phyloP scores from a whole-genome alignment of 1,139 yeast species.

The Lodderomyces oxycetoniae region DNA sequence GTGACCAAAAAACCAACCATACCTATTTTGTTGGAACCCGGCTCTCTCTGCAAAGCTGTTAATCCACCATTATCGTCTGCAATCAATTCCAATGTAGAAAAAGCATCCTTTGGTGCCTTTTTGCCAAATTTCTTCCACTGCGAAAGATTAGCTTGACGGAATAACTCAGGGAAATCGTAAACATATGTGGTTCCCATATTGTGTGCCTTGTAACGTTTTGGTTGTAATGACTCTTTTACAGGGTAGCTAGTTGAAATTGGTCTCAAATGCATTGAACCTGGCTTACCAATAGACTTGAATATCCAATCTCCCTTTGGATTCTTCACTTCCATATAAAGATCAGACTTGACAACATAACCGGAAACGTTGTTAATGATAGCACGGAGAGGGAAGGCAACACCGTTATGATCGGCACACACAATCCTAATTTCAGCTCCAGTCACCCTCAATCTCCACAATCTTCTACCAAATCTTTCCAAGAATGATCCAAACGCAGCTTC shows the following conservation, averaged over 20 bases:
- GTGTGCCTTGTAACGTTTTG: slow-evolving; percentile 97
- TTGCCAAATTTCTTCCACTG: slow-evolving; percentile 74
- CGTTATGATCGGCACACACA: slow-evolving; percentile 85
- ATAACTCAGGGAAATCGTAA: slow-evolving; percentile 97
- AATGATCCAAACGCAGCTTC: slow-evolving; percentile 97
- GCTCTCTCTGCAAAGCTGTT: slow-evolving; percentile 88
- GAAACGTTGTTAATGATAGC: slow-evolving; percentile 94
- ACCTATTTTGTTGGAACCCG: slow-evolving; percentile 93
- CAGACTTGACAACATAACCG: slow-evolving; percentile 95
- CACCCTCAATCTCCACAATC: slow-evolving; percentile 93
- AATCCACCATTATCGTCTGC: slow-evolving; percentile 78
- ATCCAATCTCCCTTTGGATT: slow-evolving; percentile 94
- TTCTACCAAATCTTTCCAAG: slow-evolving; percentile 94
- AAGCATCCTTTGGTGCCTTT: slow-evolving; percentile 73
- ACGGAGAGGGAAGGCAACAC: slow-evolving; percentile 89
- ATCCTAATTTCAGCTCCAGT: slow-evolving; percentile 97
- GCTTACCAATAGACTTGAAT: slow-evolving; percentile 87
- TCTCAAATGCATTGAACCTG: slow-evolving; percentile 96
- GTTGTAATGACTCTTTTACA: slow-evolving; percentile 96
- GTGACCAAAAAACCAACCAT: slow-evolving; percentile 94
- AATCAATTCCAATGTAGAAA: slow-evolving; percentile 76
- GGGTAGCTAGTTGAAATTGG: slow-evolving; percentile 95
- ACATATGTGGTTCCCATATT: slow-evolving; percentile 97
- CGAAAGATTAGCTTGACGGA: slow-evolving; percentile 85
- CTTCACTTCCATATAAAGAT: slow-evolving; percentile 89